Percentiles rank a stretch among this genome's conserved stretches.
phyloP scores from a whole-genome alignment of 2,329 filamentous ascomycete genomes.

The Moelleriella libera region DNA sequence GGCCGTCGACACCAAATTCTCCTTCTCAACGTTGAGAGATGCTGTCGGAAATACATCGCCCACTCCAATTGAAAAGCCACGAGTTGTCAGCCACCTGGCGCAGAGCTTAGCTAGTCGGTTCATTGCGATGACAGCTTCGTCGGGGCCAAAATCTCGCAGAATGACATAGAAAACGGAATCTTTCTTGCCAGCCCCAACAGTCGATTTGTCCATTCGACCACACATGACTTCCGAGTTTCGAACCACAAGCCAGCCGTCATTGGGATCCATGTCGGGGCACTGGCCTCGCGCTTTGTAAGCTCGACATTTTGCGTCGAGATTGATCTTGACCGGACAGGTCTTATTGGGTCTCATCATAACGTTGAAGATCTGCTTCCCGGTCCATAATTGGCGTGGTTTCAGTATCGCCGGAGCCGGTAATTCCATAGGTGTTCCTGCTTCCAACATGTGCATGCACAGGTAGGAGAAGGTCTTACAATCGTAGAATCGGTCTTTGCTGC shows the following conservation, averaged over 20 bases:
- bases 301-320: conserved; percentile 84
- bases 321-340: conserved; percentile 68
- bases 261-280: conserved; percentile 60
- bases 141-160: conserved; percentile 83
- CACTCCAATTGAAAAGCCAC: conserved; percentile 92
- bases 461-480: conserved; percentile 80
- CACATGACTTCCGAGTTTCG: conserved; percentile 97
- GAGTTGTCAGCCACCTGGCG: conserved; percentile 74
- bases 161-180: conserved; percentile 97
- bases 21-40: conserved; percentile 57
- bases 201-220: conserved; percentile 94
- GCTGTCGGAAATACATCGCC: conserved; percentile 81
- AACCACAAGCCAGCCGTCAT: conserved; percentile 84
- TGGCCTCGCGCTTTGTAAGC: conserved; percentile 53
- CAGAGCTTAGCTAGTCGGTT: conserved; percentile 85
- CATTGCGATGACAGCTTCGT: conserved; percentile 82
- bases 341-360: conserved; percentile 82
- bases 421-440: conserved; percentile 62
- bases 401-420: conserved; percentile 76
- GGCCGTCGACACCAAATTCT: conserved; percentile 59
- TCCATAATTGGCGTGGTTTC: conserved; percentile 83
- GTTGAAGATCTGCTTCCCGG: conserved; percentile 92
- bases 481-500: conserved; percentile 85
- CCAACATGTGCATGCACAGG: conserved; percentile 88
- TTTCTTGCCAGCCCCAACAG: conserved; percentile 94